These are phyloP conservation scores for Aciculosporium take DNA, from an alignment of 2,329 filamentous ascomycete species.

Conservation along the genomic window DNA sequence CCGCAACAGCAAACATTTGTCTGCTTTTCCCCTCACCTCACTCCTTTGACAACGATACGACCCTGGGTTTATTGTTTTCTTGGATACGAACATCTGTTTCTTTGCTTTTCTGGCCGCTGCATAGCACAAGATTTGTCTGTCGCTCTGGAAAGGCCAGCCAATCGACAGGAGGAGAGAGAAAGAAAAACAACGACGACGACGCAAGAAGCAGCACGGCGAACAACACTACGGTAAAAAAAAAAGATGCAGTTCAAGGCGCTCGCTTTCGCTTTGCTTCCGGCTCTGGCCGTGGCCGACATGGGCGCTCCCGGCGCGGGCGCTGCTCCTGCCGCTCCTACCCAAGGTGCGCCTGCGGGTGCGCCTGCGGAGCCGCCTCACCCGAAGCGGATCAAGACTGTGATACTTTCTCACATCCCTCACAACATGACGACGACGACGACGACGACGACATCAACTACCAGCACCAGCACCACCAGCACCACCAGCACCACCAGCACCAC, in stretches of 20 bases:
- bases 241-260: slow-evolving; percentile 23
- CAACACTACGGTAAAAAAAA: background rate
- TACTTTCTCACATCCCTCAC: slow-evolving; percentile 32
- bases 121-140: no score
- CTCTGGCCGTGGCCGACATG: slow-evolving; percentile 34
- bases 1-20: slow-evolving; percentile 12
- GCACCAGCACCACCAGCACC: background rate
- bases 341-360: no score
- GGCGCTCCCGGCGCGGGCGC: background rate
- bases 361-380: slow-evolving; percentile 37
- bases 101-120: no score
- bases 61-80: no score
- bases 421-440: slow-evolving; percentile 15
- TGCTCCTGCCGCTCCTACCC: slow-evolving; percentile 26
- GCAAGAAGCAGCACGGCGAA: no score
- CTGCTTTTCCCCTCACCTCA: slow-evolving; percentile 9
- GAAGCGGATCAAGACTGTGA: slow-evolving; percentile 37
- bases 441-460: background rate
- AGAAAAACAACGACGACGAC: no score
- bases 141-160: no score
- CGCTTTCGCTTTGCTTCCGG: slow-evolving; percentile 36
- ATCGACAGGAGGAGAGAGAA: no score
- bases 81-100: no score
- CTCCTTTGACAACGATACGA: no score
- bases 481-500: background rate